Evolutionary conservation across 2,329 filamentous ascomycete genomes (phyloP).

Genomic region (Cephalotrichum gorgonifer): DNA sequence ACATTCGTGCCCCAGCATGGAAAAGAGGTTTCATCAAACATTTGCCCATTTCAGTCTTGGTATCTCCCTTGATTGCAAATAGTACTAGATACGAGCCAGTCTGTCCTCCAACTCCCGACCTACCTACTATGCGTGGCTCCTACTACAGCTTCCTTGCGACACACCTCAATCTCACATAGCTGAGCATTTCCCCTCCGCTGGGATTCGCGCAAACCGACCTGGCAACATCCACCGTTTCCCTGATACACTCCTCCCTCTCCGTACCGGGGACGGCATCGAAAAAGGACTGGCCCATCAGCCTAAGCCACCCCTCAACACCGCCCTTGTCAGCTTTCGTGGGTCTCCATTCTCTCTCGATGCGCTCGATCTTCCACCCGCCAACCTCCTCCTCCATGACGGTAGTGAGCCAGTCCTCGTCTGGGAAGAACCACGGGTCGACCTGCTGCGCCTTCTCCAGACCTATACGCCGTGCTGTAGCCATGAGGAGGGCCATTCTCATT

Average conservation of each 20-base stretch:
- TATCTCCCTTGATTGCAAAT: not conserved
- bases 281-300: slow-evolving; percentile 50
- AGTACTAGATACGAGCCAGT: not conserved
- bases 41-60: no score
- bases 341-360: slow-evolving; percentile 52
- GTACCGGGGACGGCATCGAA: slow-evolving; percentile 40
- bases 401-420: slow-evolving; percentile 49
- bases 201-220: slow-evolving; percentile 43
- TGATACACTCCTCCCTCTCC: slow-evolving; percentile 38
- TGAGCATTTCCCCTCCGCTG: slow-evolving; percentile 44
- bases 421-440: slow-evolving; percentile 62
- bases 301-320: slow-evolving; percentile 56
- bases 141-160: slow-evolving; percentile 27
- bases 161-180: slow-evolving; percentile 43
- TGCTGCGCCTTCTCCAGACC: slow-evolving; percentile 35
- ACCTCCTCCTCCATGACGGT: slow-evolving; percentile 28
- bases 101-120: not conserved
- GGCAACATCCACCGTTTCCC: slow-evolving; percentile 43
- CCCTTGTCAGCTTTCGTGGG: slow-evolving; percentile 49
- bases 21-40: no score
- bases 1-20: no score
- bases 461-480: slow-evolving; percentile 39
- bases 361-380: slow-evolving; percentile 38
- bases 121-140: not conserved
- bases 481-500: slow-evolving; percentile 46